Evolutionary conservation across 805 yeast genomes (phyloP).

Genomic region (Lipomyces starkeyi): DNA sequence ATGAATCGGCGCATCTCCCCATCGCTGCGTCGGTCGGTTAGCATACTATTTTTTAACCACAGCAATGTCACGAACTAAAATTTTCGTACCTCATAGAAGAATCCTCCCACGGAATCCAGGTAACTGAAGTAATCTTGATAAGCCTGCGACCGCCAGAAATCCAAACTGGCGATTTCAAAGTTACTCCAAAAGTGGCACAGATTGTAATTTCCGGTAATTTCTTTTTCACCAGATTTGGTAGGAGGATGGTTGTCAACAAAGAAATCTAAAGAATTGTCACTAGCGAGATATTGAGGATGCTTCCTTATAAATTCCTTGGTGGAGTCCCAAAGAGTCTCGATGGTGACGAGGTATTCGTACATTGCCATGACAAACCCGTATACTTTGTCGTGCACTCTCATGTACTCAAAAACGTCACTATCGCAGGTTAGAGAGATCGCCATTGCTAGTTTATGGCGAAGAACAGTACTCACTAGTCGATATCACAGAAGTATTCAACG

Average conservation of each 20-base stretch:
- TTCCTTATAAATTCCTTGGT: conserved; percentile 67
- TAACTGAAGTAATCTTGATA: conserved; percentile 70
- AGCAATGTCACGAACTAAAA: conserved; percentile 14
- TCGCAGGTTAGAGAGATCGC: background rate
- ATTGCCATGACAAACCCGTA: conserved; percentile 88
- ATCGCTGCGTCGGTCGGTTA: conserved; percentile 69
- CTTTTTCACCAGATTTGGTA: conserved; percentile 55
- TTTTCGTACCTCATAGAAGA: conserved; percentile 67
- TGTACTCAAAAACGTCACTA: conserved; percentile 79
- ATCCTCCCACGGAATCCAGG: conserved; percentile 76
- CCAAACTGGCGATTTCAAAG: conserved; percentile 79
- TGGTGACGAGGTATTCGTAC: conserved; percentile 82
- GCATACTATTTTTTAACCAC: conserved; percentile 47
- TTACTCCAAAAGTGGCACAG: conserved; percentile 89
- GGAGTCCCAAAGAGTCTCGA: conserved; percentile 81
- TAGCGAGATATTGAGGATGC: conserved; percentile 65
- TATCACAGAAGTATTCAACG: conserved; percentile 84
- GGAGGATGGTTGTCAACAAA: conserved; percentile 57
- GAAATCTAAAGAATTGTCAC: conserved; percentile 65
- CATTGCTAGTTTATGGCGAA: background rate
- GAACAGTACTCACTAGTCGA: conserved; percentile 33
- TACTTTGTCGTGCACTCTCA: conserved; percentile 75
- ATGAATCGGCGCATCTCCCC: conserved; percentile 97
- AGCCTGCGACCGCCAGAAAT: conserved; percentile 73
- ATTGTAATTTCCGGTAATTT: conserved; percentile 68